phyloP scores from a whole-genome alignment of 139 green algal species.

The Deuterostichococcus epilithicus region DNA sequence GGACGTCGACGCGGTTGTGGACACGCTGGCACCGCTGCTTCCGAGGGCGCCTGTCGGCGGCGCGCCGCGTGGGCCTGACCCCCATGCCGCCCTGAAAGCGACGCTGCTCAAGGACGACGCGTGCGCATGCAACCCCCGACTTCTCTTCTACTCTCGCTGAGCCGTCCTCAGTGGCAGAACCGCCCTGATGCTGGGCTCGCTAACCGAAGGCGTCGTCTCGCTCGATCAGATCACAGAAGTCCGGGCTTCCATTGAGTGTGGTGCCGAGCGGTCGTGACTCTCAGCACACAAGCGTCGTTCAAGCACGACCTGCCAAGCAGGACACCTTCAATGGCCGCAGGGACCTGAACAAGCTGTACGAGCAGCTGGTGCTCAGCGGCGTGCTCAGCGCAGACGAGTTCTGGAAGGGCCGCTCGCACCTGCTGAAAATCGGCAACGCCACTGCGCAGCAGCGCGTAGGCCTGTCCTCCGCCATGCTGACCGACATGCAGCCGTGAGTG shows the following conservation, averaged over 20 bases:
- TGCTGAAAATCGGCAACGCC: constrained; percentile 6
- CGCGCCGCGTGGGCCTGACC: constrained; percentile 2
- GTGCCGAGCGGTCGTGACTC: no score
- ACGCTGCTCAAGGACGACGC: constrained; percentile 13
- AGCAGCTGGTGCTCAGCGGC: constrained; percentile 37
- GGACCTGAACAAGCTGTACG: constrained; percentile 37
- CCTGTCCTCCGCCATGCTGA: constrained; percentile 38
- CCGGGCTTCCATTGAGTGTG: no score
- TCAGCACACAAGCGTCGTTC: no score
- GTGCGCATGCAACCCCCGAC: not conserved
- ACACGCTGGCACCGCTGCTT: constrained; percentile 11
- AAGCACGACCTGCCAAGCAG: no score
- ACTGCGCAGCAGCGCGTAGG: constrained; percentile 26
- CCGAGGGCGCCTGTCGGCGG: not conserved
- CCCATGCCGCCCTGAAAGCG: constrained; percentile 11
- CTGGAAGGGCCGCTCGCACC: constrained; percentile 27
- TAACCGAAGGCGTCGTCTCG: no score
- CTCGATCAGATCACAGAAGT: no score
- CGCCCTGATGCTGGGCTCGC: no score
- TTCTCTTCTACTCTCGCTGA: not conserved
- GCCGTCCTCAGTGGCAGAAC: no score
- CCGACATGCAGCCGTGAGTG: constrained; percentile 27
- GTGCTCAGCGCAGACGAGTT: constrained; percentile 48
- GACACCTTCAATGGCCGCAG: no score
- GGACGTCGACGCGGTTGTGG: constrained; percentile 16